phyloP scores from a whole-genome alignment of 805 yeast genomes.

The Wickerhamomyces bisporus region DNA sequence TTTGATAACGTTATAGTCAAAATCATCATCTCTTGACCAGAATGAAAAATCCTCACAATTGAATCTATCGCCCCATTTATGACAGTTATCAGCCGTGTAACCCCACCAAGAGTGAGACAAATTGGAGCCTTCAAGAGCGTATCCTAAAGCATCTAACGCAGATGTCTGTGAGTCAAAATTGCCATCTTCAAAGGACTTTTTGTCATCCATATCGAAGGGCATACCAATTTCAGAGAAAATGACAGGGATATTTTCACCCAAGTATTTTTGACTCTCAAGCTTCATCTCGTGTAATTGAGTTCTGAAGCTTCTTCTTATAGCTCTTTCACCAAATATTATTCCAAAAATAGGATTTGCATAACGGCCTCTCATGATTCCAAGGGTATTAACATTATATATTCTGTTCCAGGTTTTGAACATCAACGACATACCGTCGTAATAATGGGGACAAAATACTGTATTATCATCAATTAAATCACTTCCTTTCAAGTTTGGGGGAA shows the following conservation, averaged over 20 bases:
- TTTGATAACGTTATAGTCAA: no score
- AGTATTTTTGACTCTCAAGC: slow-evolving; percentile 51
- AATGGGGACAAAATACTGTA: slow-evolving; percentile 82
- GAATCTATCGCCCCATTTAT: slow-evolving; percentile 89
- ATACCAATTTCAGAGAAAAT: slow-evolving; percentile 93
- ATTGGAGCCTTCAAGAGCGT: slow-evolving; percentile 70
- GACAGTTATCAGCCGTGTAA: slow-evolving; percentile 67
- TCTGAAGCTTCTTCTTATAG: slow-evolving; percentile 66
- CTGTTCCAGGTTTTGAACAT: slow-evolving; percentile 90
- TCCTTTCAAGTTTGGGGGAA: slow-evolving; percentile 32
- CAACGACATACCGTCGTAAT: slow-evolving; percentile 90
- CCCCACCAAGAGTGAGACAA: slow-evolving; percentile 84
- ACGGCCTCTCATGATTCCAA: slow-evolving; percentile 77
- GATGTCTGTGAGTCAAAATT: slow-evolving; percentile 68
- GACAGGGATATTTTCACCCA: slow-evolving; percentile 66
- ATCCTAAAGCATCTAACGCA: slow-evolving; percentile 79
- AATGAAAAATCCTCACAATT: slow-evolving; percentile 91
- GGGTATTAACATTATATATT: slow-evolving; percentile 77
- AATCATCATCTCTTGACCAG: slow-evolving; percentile 63
- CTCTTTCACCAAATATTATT: slow-evolving; percentile 75
- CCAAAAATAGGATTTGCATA: slow-evolving; percentile 71
- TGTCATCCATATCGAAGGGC: slow-evolving; percentile 93
- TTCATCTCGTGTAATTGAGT: slow-evolving; percentile 65
- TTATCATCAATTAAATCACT: slow-evolving; percentile 47
- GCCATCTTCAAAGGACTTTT: slow-evolving; percentile 61